Evolutionary conservation across 257 asterid species (phyloP), one percentile per base, ranked within the genome.

Genomic region (Sherardia arvensis): DNA sequence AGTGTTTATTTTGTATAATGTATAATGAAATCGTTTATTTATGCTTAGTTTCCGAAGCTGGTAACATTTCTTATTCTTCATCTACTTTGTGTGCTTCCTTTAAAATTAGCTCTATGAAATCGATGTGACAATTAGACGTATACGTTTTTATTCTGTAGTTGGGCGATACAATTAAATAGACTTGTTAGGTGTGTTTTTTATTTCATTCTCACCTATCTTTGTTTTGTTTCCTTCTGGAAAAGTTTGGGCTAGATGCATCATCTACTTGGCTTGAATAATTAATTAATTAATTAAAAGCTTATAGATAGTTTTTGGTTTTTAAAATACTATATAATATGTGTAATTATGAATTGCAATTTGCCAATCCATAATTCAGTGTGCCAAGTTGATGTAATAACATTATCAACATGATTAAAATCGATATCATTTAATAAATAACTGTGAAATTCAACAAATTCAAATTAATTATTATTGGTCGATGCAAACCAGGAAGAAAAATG

Each of bases 171-270:
- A 23, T 48, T 20, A 48, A 48, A 47, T 15, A n/a, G 26, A 25
- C 38, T 25, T 1, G 38, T 14, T 62, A 27, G 5, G 45, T 45
- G 20, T 45, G 10, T 14, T 18, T 47, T 33, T 3, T 27, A 12
- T 54, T 29, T 64, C 9, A 11, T 28, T 47, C 18, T 22, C 22
- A 26, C n/a, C 26, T 30, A 48, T 64, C 7, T 11, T 2, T 49
- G 68, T 20, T 64, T 54, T 56, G 67, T 20, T 29, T 29, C 23
- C 53, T 64, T 64, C 1, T 4, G 27, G 48, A 30, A 53, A 47
- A 8, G 21, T 17, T 55, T 25, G 56, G 15, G 12, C 29, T 17
- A 18, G 38, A 28, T 30, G 59, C 49, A 48, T 38, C 15, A 38
- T 38, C 11, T 33, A 18, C 68, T 28, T 48, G 15, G 34, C 21